These are phyloP conservation scores for Tolypocladium capitatum DNA, from an alignment of 2,329 filamentous ascomycete genomes.

Conservation along the genomic window DNA sequence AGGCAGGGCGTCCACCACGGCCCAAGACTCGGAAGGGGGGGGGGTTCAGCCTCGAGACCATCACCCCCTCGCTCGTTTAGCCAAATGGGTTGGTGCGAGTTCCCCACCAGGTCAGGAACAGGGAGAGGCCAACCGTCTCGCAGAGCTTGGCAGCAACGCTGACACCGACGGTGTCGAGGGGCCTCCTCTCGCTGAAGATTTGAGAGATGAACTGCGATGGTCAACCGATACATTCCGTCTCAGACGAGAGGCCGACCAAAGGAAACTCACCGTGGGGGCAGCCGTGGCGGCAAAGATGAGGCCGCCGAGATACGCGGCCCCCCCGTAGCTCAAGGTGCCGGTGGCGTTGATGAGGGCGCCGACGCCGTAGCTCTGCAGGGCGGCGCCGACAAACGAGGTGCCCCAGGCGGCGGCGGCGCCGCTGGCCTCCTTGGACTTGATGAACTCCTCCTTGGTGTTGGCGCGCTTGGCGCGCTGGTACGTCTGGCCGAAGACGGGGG, in stretches of 20 bases:
- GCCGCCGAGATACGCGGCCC: slow-evolving; percentile 80
- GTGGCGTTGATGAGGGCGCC: slow-evolving; percentile 89
- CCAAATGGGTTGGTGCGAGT: slow-evolving; percentile 88
- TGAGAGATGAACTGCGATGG: slow-evolving; percentile 63
- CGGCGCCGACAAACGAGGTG: slow-evolving; percentile 78
- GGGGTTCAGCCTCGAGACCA: neutral
- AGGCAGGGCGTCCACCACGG: neutral
- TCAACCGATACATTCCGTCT: neutral
- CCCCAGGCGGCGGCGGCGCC: slow-evolving; percentile 82
- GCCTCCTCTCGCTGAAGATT: slow-evolving; percentile 81
- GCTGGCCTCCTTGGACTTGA: slow-evolving; percentile 83
- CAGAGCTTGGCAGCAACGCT: slow-evolving; percentile 72
- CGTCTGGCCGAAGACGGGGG: slow-evolving; percentile 83
- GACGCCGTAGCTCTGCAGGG: slow-evolving; percentile 79
- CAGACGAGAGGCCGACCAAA: neutral
- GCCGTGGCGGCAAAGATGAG: slow-evolving; percentile 87
- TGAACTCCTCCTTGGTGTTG: slow-evolving; percentile 93
- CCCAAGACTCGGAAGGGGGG: neutral
- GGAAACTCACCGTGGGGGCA: slow-evolving; percentile 59
- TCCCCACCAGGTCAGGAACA: slow-evolving; percentile 96
- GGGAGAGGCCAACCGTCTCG: slow-evolving; percentile 81
- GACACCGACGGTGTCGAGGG: slow-evolving; percentile 79
- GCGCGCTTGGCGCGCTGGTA: slow-evolving; percentile 85
- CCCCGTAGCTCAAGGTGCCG: slow-evolving; percentile 91
- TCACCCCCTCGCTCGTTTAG: slow-evolving; percentile 30